Conservation (phyloP, 2,329 filamentous ascomycete species). For the Aspergillus phoenicis region DNA sequence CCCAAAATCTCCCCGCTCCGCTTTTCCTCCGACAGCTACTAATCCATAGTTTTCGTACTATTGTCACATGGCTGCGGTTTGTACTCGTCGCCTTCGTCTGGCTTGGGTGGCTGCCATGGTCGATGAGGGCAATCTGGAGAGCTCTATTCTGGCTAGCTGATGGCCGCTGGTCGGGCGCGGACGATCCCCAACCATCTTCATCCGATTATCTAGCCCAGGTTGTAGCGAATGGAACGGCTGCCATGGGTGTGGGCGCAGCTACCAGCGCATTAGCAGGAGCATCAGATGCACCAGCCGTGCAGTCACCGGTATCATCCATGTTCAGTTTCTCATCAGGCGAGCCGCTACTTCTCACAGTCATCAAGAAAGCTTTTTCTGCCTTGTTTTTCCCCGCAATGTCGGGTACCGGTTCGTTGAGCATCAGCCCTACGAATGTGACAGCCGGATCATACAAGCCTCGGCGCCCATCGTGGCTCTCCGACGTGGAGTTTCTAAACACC, state of each 20-base stretch:
- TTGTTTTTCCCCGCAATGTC: conserved; percentile 38
- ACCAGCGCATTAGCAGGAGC: conserved; percentile 29
- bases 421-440: conserved; percentile 30
- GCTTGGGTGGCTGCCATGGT: conserved; percentile 84
- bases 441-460: conserved; percentile 34
- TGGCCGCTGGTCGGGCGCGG: conserved; percentile 60
- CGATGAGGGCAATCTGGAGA: conserved; percentile 89
- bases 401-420: conserved; percentile 28
- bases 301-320: conserved; percentile 44
- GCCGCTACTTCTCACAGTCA: conserved; percentile 49
- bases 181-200: conserved; percentile 26
- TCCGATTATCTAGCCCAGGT: conserved; percentile 25
- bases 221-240: conserved; percentile 32
- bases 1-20: conserved; percentile 73
- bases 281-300: conserved; percentile 32
- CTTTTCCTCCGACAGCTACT: conserved; percentile 79
- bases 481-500: conserved; percentile 56
- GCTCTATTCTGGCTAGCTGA: conserved; percentile 94
- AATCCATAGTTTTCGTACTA: conserved; percentile 70
- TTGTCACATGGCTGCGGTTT: conserved; percentile 77
- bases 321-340: conserved; percentile 47
- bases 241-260: conserved; percentile 22
- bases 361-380: conserved; percentile 47
- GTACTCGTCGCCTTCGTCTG: conserved; percentile 81
- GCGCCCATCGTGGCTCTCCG: conserved; percentile 58